Percentiles rank a stretch among this genome's conserved stretches.
Conservation (phyloP, 2,329 filamentous ascomycete genomes). For the Xylaria polymorpha region DNA sequence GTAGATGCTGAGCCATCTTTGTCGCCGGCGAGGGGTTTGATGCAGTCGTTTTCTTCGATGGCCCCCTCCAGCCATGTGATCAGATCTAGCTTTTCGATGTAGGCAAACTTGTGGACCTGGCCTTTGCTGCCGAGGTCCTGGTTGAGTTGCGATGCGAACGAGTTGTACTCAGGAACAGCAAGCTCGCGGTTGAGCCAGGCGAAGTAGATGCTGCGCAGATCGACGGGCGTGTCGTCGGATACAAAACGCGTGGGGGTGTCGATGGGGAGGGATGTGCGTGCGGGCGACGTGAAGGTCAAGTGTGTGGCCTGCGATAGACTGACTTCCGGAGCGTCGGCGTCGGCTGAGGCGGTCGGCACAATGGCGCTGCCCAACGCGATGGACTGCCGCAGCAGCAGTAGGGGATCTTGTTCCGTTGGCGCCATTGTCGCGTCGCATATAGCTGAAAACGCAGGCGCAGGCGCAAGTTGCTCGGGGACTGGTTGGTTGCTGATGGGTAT, state of each 20-base stretch:
- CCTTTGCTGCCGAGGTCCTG: slow-evolving; percentile 76
- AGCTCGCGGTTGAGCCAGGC: slow-evolving; percentile 95
- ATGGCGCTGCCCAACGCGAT: slow-evolving; percentile 78
- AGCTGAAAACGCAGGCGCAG: not conserved
- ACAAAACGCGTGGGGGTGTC: slow-evolving; percentile 85
- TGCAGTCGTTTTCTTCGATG: slow-evolving; percentile 90
- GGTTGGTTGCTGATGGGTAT: not conserved
- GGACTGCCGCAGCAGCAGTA: slow-evolving; percentile 84
- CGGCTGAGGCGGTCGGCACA: slow-evolving; percentile 77
- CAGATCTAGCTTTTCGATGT: slow-evolving; percentile 90
- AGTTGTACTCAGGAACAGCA: slow-evolving; percentile 90
- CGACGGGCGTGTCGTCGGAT: slow-evolving; percentile 78
- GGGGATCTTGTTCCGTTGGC: slow-evolving; percentile 75
- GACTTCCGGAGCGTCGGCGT: slow-evolving; percentile 71
- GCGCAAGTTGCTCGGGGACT: not conserved
- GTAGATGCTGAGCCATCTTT: slow-evolving; percentile 61
- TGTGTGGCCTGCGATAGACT: slow-evolving; percentile 80
- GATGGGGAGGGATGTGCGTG: slow-evolving; percentile 73
- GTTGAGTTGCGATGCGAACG: slow-evolving; percentile 82
- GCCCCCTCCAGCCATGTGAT: slow-evolving; percentile 94
- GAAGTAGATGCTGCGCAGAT: slow-evolving; percentile 95
- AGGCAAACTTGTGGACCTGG: slow-evolving; percentile 86
- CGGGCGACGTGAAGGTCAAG: slow-evolving; percentile 75
- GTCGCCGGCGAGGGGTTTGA: slow-evolving; percentile 82
- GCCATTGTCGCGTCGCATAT: slow-evolving; percentile 61